A percentile compares a stretch with the other conserved stretches of the same genome.
phyloP scores from a whole-genome alignment of 495 filamentous ascomycete genomes.

The Talaromyces liani region DNA sequence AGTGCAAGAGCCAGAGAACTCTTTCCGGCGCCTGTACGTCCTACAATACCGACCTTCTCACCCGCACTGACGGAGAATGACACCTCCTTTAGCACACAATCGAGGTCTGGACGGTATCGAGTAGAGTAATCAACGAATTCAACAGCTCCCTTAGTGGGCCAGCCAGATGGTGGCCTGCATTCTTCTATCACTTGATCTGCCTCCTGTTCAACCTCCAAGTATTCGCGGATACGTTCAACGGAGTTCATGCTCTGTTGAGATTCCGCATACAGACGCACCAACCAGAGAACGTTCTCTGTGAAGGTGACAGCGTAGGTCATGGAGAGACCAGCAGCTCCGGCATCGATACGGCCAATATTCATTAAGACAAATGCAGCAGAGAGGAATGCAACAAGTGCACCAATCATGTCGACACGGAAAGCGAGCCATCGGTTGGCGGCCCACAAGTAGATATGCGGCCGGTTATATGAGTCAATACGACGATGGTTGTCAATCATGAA shows the following conservation, averaged over 20 bases:
- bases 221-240: constrained; percentile 96
- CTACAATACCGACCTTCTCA: constrained; percentile 96
- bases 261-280: constrained; percentile 87
- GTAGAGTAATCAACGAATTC: constrained; percentile 85
- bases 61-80: constrained; percentile 78
- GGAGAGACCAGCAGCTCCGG: constrained; percentile 90
- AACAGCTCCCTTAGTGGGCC: constrained; percentile 81
- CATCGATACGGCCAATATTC: constrained; percentile 78
- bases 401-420: constrained; percentile 82
- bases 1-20: constrained; percentile 91
- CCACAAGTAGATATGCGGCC: constrained; percentile 96
- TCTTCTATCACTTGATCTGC: constrained; percentile 71
- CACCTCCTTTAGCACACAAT: constrained; percentile 74
- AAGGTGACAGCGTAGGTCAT: constrained; percentile 98
- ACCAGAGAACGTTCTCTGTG: constrained; percentile 94
- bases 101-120: constrained; percentile 80
- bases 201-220: constrained; percentile 94
- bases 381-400: constrained; percentile 89
- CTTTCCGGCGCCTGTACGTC: constrained; percentile 94
- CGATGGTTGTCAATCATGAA: constrained; percentile 91
- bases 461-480: constrained; percentile 81
- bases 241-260: constrained; percentile 99
- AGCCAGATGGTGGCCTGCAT: constrained; percentile 65
- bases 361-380: constrained; percentile 85
- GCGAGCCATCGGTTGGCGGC: constrained; percentile 96